A percentile compares a stretch with the other conserved stretches of the same genome.
These are phyloP conservation scores for Cercophora newfieldiana DNA, from an alignment of 495 filamentous ascomycete genomes.

Conservation along the genomic window DNA sequence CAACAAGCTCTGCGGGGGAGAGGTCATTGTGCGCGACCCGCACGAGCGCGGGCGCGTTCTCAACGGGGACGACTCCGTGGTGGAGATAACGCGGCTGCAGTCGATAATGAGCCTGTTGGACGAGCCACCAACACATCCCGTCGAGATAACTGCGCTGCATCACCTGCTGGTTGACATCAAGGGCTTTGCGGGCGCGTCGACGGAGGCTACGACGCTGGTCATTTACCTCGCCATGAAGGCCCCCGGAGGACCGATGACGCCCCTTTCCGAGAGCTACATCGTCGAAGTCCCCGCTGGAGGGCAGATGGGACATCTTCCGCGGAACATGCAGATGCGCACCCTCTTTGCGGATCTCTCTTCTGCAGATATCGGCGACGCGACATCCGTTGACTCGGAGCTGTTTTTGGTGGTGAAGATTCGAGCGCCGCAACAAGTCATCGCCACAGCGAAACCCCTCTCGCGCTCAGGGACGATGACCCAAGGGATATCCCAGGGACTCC, in stretches of 20 bases:
- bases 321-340: slow-evolving; percentile 70
- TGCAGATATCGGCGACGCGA: slow-evolving; percentile 78
- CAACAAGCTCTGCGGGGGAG: slow-evolving; percentile 87
- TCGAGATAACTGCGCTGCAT: slow-evolving; percentile 73
- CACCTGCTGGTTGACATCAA: slow-evolving; percentile 86
- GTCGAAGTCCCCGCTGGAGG: slow-evolving; percentile 77
- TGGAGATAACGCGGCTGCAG: slow-evolving; percentile 88
- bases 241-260: slow-evolving; percentile 58
- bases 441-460: slow-evolving; percentile 46
- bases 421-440: slow-evolving; percentile 56
- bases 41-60: slow-evolving; percentile 78
- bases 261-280: slow-evolving; percentile 79
- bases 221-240: slow-evolving; percentile 76
- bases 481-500: slow-evolving; percentile 31
- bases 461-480: slow-evolving; percentile 43
- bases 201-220: slow-evolving; percentile 70
- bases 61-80: slow-evolving; percentile 87
- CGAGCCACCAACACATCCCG: slow-evolving; percentile 62
- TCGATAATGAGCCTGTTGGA: slow-evolving; percentile 94
- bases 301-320: slow-evolving; percentile 57
- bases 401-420: slow-evolving; percentile 85
- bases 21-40: slow-evolving; percentile 92
- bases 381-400: slow-evolving; percentile 63
- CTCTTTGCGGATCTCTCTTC: slow-evolving; percentile 83
- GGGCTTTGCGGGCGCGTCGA: slow-evolving; percentile 69